Conservation (phyloP, 805 yeast species). For the Candida railenensis region DNA sequence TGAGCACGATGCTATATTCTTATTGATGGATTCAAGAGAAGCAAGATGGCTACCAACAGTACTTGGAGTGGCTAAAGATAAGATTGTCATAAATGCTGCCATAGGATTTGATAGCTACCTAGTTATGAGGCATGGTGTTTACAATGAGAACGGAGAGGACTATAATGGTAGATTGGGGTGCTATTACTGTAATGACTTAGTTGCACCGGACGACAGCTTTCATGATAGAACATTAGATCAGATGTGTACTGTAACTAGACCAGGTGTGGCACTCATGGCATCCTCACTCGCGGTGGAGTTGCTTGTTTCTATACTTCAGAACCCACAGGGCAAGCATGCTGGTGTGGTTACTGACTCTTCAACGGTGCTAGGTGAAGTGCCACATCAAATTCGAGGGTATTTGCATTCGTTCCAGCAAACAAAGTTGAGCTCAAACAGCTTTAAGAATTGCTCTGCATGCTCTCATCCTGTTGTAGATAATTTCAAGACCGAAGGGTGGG, state of each 20-base stretch:
- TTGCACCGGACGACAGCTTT: slow-evolving; percentile 89
- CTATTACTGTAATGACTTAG: slow-evolving; percentile 93
- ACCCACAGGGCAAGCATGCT: slow-evolving; percentile 49
- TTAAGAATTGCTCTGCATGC: slow-evolving; percentile 84
- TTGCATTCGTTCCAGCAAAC: slow-evolving; percentile 62
- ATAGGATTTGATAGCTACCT: slow-evolving; percentile 91
- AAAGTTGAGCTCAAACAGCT: slow-evolving; percentile 70
- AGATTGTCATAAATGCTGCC: slow-evolving; percentile 87
- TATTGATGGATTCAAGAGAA: slow-evolving; percentile 93
- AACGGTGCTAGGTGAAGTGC: slow-evolving; percentile 64
- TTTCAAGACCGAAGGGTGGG: slow-evolving; percentile 67
- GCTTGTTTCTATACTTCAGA: slow-evolving; percentile 71
- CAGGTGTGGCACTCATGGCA: slow-evolving; percentile 91
- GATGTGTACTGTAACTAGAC: slow-evolving; percentile 98
- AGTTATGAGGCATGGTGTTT: slow-evolving; percentile 89
- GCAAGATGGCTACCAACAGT: slow-evolving; percentile 97
- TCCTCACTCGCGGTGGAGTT: slow-evolving; percentile 85
- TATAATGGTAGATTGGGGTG: slow-evolving; percentile 66
- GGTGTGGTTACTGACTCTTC: slow-evolving; percentile 20
- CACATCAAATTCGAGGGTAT: slow-evolving; percentile 92
- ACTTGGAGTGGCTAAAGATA: slow-evolving; percentile 61
- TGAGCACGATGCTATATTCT: slow-evolving; percentile 72
- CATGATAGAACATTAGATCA: slow-evolving; percentile 89
- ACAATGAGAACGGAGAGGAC: slow-evolving; percentile 17
- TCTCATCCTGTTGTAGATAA: slow-evolving; percentile 56